Evolutionary conservation across 305 asterid genomes (phyloP).

Genomic region (Fraxinus sp.): DNA sequence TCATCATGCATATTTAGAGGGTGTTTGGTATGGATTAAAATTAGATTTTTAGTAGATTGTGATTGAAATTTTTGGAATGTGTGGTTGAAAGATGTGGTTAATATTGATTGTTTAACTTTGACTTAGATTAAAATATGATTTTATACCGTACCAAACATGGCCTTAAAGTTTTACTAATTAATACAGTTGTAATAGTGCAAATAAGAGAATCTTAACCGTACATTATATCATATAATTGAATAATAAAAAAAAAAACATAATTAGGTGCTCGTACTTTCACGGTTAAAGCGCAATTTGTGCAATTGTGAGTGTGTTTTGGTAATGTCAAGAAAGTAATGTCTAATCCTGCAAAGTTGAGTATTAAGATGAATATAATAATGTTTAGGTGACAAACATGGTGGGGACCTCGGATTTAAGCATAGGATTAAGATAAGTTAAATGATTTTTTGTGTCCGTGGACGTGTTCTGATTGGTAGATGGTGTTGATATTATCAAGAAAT

Average conservation of each 20-base stretch:
- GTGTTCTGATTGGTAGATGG: constrained; percentile 28
- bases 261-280: background rate
- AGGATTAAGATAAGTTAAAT: constrained; percentile 31
- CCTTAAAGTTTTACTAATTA: background rate
- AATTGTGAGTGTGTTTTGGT: background rate
- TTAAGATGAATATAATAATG: background rate
- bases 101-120: too few relatives aligned
- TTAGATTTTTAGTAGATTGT: too few relatives aligned
- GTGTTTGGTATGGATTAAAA: too few relatives aligned
- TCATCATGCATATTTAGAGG: background rate
- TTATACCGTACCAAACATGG: too few relatives aligned
- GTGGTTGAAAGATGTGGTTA: too few relatives aligned
- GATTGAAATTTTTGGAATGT: too few relatives aligned
- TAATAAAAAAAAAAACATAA: background rate
- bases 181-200: background rate
- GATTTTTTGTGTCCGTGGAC: constrained; percentile 40
- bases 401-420: constrained; percentile 49
- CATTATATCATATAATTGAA: background rate
- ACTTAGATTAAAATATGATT: too few relatives aligned
- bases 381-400: constrained; percentile 32
- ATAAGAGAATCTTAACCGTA: background rate
- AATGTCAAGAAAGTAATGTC: constrained; percentile 4
- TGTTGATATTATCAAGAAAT: constrained; percentile 60
- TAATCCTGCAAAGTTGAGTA: background rate
- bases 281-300: background rate